Evolutionary conservation across 2,329 filamentous ascomycete genomes (phyloP), one percentile per base, ranked within the genome.

Genomic region (Lithohypha guttulata): DNA sequence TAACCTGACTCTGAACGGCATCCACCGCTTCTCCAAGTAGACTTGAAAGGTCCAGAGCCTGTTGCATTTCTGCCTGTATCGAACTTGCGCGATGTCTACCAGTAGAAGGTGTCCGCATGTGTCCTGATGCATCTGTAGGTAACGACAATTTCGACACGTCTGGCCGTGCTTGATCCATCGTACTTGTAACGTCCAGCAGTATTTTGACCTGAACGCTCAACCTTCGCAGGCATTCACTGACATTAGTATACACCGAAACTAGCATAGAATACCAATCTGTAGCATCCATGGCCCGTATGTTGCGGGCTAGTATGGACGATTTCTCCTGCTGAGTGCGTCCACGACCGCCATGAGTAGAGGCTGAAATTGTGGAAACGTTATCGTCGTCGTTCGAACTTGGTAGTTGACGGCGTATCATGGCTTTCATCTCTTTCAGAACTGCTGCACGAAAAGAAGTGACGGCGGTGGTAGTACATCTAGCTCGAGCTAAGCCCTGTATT

Each of bases 301-400:
- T 96, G 8, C 87, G 77, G 4, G 91, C 87, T 20, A 96, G 67
- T 30, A 86, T 82, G 0, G 82, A 78, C 1, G 87, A 94, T 55
- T 91, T 95, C 49, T 96, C 87, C 53, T 93, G 84, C 51, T 85
- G 82, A 13, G 76, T 82, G 28, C 79, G 64, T 46, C 78, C 74
- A 42, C 74, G 74, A 19, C 79, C 79, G 28, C 76, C 75, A 39
- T 76, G 66, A 1, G 89, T 95, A 2, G 87, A 93, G 1, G 79
- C 72, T 1, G 87, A 87, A 61, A 89, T 79, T 65, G 89, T 81
- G 0, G 86, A 93, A 56, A 91, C 84, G 45, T 81, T 84, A 55
- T 98, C 91, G 50, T 96, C 89, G 44, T 98, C 91, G 51, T 77
- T 91, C 8, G 89, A 93, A 54, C 86, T 94, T 1, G 91, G 91